Conservation (phyloP, 306 rosid species). For the Gillenia trifoliata region DNA sequence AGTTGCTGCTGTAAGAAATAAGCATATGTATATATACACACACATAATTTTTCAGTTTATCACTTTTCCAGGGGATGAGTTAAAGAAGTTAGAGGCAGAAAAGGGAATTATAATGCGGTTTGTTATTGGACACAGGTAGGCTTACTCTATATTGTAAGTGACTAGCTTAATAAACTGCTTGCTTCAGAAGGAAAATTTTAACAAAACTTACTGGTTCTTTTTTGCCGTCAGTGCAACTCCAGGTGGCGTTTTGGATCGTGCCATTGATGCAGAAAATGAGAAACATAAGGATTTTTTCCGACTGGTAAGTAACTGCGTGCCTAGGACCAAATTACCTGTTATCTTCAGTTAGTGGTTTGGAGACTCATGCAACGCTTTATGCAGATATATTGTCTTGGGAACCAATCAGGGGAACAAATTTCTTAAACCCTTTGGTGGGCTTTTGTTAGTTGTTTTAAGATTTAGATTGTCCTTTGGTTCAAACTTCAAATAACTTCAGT, state of each 20-base stretch:
- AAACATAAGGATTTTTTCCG: constrained; percentile 47
- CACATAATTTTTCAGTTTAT: background rate
- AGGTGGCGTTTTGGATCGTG: constrained; percentile 55
- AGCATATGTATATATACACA: background rate
- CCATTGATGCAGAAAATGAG: constrained; percentile 51
- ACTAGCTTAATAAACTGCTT: constrained; percentile 1
- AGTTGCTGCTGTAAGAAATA: constrained; percentile 4
- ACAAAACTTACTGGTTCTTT: constrained; percentile 2
- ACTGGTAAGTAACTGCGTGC: constrained; percentile 34
- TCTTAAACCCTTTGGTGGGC: constrained; percentile 3
- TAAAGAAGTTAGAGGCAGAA: constrained; percentile 44
- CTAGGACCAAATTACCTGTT: constrained; percentile 1
- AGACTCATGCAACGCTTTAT: constrained; percentile 3
- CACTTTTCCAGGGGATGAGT: constrained; percentile 30
- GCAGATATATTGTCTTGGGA: background rate
- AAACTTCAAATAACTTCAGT: background rate
- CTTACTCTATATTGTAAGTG: background rate
- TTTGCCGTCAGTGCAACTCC: constrained; percentile 36
- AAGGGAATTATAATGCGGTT: constrained; percentile 59
- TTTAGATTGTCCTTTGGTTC: background rate
- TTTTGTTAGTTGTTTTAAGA: background rate
- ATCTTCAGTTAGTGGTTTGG: background rate
- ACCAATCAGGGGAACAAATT: constrained; percentile 2
- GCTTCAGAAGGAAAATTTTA: background rate
- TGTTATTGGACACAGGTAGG: constrained; percentile 57